Percentiles rank a stretch among this genome's conserved stretches.
Conservation (phyloP, 164 flowering plant genomes). For the grape (Vitis vinifera) region DNA sequence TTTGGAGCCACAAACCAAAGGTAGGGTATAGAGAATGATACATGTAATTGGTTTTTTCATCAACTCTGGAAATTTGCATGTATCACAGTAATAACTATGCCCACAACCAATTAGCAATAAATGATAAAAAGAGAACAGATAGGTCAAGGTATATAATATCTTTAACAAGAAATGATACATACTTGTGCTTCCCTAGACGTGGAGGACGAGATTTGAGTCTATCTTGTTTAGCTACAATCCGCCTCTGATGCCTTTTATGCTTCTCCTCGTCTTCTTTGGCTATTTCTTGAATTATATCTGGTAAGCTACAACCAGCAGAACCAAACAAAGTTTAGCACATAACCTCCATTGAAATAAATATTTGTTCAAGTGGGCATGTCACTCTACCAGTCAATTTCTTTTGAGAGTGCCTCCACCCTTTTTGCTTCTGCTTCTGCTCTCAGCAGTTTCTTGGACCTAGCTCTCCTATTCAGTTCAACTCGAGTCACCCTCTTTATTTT, state of each 20-base stretch:
- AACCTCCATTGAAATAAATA: neutral
- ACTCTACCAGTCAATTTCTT: constrained; percentile 76
- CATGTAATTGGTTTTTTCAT: neutral
- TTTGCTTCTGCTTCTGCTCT: constrained; percentile 65
- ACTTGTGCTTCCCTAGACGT: constrained; percentile 93
- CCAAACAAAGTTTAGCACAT: neutral
- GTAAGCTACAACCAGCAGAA: constrained; percentile 48
- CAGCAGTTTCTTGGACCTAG: constrained; percentile 62
- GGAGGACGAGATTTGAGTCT: constrained; percentile 80
- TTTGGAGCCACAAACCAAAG: neutral
- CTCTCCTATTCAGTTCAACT: constrained; percentile 76
- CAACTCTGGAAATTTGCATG: neutral
- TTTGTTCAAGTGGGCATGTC: neutral
- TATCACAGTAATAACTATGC: neutral
- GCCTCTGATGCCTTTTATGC: constrained; percentile 61
- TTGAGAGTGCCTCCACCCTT: constrained; percentile 46
- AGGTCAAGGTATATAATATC: neutral
- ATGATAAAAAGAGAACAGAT: neutral
- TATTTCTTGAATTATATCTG: constrained; percentile 80
- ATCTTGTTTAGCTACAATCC: constrained; percentile 71
- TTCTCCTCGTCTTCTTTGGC: constrained; percentile 88
- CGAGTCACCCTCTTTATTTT: constrained; percentile 67
- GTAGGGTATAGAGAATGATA: neutral
- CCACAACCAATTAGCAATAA: neutral
- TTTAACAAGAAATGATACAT: constrained; percentile 13